Conservation (phyloP, 495 filamentous ascomycete species). For the Podospora australis region DNA sequence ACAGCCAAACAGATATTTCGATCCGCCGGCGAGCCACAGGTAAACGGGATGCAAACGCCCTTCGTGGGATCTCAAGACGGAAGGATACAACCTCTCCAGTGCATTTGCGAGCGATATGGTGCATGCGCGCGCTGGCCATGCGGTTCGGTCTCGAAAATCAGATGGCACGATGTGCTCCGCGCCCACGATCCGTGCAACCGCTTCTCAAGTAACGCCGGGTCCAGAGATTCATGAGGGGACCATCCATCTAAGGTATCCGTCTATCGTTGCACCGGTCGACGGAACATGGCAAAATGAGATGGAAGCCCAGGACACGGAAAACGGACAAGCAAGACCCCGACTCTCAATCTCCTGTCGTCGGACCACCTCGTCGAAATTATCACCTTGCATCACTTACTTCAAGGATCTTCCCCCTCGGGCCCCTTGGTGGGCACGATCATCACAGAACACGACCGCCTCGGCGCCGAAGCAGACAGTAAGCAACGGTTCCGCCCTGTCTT, state of each 20-base stretch:
- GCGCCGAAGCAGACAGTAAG: not conserved
- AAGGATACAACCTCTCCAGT: not conserved
- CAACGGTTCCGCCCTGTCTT: not conserved
- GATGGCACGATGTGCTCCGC: not conserved
- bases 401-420: not conserved
- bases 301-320: not conserved
- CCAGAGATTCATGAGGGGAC: not conserved
- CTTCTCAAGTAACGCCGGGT: not conserved
- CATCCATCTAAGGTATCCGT: not conserved
- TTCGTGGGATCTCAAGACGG: not conserved
- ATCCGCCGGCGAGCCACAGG: conserved; percentile 21
- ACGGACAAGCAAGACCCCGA: not conserved
- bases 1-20: conserved; percentile 17
- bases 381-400: conserved; percentile 1
- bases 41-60: conserved; percentile 19
- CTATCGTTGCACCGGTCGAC: not conserved
- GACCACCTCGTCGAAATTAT: not conserved
- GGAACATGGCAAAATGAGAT: too few relatives aligned
- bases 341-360: conserved; percentile 1
- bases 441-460: not conserved
- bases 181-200: not conserved
- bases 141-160: not conserved
- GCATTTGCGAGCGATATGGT: not conserved
- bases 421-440: not conserved
- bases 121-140: not conserved